Evolutionary conservation across 2,329 filamentous ascomycete species (phyloP).

Genomic region (Incumbomyces lentus): DNA sequence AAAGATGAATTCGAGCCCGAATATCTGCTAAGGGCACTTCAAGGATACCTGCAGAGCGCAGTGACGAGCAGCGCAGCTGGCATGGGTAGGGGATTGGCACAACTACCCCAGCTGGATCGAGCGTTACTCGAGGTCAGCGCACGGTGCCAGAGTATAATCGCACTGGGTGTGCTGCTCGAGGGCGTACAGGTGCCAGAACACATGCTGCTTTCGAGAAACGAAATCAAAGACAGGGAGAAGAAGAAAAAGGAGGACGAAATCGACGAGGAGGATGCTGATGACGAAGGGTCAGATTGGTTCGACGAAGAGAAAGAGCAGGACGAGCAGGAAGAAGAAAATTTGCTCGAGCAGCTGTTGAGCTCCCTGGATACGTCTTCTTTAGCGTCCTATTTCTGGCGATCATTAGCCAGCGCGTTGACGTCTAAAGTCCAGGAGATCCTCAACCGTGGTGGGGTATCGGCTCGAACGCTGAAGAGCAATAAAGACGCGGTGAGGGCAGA

Average conservation of each 20-base stretch:
- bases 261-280: constrained; percentile 1
- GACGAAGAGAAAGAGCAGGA: constrained; percentile 6
- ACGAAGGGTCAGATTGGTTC: constrained; percentile 6
- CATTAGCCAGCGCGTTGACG: constrained; percentile 67
- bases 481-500: constrained; percentile 64
- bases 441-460: constrained; percentile 69
- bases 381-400: constrained; percentile 87
- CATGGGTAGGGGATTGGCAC: constrained; percentile 64
- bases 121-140: constrained; percentile 71
- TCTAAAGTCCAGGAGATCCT: constrained; percentile 75
- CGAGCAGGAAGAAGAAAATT: constrained; percentile 29
- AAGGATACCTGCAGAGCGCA: constrained; percentile 70
- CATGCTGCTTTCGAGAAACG: constrained; percentile 43
- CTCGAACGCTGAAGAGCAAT: constrained; percentile 68
- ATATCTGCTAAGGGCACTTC: constrained; percentile 64
- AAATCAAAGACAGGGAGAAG: constrained; percentile 13
- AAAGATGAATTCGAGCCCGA: constrained; percentile 51
- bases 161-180: constrained; percentile 67
- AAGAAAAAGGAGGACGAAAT: constrained; percentile 23
- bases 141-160: constrained; percentile 84
- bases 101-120: constrained; percentile 71
- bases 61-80: constrained; percentile 68
- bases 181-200: constrained; percentile 58
- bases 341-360: constrained; percentile 62
- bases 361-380: constrained; percentile 81